Conservation (phyloP, 2,329 filamentous ascomycete genomes). For the Neofusicoccum kwambonambiense region DNA sequence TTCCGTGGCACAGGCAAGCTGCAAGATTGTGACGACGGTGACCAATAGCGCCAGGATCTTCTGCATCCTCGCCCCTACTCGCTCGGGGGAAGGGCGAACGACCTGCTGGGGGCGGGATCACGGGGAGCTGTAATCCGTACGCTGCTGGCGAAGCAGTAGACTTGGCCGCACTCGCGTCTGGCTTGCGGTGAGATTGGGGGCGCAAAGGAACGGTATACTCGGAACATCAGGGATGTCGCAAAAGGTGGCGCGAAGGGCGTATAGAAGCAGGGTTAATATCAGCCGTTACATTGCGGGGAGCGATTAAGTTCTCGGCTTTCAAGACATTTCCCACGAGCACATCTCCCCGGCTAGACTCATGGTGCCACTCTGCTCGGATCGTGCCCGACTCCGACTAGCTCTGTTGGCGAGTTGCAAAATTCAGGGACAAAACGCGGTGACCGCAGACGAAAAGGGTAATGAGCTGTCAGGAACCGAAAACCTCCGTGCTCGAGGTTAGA, state of each 20-base stretch:
- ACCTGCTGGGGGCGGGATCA: not conserved
- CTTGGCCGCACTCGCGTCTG: too few species aligned
- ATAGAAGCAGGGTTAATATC: not conserved
- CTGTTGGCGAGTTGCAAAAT: too few species aligned
- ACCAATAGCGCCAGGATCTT: not conserved
- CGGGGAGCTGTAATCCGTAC: too few species aligned
- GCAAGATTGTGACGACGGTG: not conserved
- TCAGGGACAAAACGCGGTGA: not conserved
- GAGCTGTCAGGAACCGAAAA: not conserved
- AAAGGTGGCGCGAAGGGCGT: not conserved
- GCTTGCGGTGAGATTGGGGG: too few species aligned
- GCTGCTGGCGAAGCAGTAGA: too few species aligned
- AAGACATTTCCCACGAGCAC: not conserved
- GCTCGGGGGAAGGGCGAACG: not conserved
- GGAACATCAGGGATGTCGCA: too few species aligned
- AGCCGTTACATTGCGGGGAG: not conserved
- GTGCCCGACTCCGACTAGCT: not conserved
- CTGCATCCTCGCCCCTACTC: not conserved
- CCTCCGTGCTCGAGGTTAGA: not conserved
- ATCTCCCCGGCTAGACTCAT: not conserved
- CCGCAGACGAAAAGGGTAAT: not conserved
- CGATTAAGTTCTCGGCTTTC: not conserved
- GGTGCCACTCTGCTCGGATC: not conserved
- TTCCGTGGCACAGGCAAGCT: not conserved
- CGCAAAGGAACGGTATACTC: too few species aligned